A percentile compares a stretch with the other conserved stretches of the same genome.
phyloP scores from a whole-genome alignment of 2,329 filamentous ascomycete species.

The Cercospora beticola region DNA sequence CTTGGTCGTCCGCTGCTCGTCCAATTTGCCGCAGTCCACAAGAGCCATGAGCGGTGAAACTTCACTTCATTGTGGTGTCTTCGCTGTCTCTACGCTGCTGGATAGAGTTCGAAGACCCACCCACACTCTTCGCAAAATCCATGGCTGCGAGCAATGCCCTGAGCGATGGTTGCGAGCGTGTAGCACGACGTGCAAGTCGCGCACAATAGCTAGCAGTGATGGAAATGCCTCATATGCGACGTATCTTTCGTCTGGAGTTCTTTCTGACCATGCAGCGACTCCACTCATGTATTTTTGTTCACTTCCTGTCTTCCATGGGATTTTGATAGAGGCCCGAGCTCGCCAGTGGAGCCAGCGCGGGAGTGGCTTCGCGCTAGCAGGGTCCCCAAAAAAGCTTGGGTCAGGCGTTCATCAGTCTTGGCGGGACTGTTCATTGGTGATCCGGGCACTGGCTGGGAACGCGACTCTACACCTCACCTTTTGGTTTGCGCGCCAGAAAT shows the following conservation, averaged over 20 bases:
- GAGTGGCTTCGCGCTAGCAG: slow-evolving; percentile 3
- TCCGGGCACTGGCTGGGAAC: background rate
- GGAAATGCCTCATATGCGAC: background rate
- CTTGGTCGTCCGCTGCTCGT: background rate
- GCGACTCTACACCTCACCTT: background rate
- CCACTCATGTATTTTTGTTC: background rate
- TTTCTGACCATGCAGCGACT: background rate
- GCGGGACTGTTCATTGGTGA: background rate
- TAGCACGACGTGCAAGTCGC: background rate
- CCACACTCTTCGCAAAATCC: background rate
- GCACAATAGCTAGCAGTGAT: background rate
- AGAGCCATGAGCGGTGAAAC: background rate
- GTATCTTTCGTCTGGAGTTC: background rate
- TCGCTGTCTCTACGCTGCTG: background rate
- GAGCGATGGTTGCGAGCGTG: background rate
- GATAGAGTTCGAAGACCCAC: background rate
- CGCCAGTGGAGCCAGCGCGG: background rate
- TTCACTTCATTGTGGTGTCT: background rate
- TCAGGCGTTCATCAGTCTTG: slow-evolving; percentile 3
- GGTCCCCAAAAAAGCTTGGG: background rate
- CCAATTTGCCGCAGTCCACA: background rate
- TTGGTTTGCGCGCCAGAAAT: background rate
- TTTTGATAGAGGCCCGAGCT: slow-evolving; percentile 11
- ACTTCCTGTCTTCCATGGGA: background rate
- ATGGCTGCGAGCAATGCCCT: background rate